Conservation (phyloP, 106 monocot species). For the Dioscorea dumetorum region DNA sequence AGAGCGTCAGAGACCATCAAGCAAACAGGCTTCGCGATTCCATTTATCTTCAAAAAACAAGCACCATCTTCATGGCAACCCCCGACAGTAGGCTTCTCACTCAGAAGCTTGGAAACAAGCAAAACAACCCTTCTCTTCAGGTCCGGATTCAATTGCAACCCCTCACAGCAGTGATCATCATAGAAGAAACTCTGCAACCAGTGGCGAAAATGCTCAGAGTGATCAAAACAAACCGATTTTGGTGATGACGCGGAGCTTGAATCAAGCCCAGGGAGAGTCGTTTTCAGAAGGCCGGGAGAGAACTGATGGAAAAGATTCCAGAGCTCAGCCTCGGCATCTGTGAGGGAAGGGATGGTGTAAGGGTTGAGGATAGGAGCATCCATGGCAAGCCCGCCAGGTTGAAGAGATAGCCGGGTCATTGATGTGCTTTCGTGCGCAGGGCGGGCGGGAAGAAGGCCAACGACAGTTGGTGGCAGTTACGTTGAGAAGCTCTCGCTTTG, state of each 20-base stretch:
- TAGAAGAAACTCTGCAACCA: conserved; percentile 5
- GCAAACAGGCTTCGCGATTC: conserved; percentile 4
- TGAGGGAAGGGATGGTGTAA: too few species aligned
- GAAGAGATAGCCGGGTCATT: too few species aligned
- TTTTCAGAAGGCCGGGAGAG: neutral
- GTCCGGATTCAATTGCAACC: neutral
- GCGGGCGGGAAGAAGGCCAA: too few species aligned
- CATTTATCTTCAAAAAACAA: neutral
- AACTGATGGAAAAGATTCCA: neutral
- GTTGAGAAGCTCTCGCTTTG: too few species aligned
- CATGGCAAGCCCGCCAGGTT: too few species aligned
- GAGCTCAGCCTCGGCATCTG: neutral
- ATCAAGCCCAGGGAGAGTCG: neutral
- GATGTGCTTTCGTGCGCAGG: too few species aligned
- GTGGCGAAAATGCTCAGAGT: neutral
- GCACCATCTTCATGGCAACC: conserved; percentile 6
- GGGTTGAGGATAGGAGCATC: too few species aligned
- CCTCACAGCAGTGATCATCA: neutral
- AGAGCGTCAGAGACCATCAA: neutral
- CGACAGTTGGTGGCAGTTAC: too few species aligned
- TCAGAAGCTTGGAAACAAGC: neutral
- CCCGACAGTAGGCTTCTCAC: neutral
- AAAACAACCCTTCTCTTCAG: conserved; percentile 1
- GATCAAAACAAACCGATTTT: neutral
- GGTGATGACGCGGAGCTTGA: neutral